A percentile compares a stretch with the other conserved stretches of the same genome.
phyloP scores from a whole-genome alignment of 805 yeast genomes.

The Middelhovenomyces tepae region DNA sequence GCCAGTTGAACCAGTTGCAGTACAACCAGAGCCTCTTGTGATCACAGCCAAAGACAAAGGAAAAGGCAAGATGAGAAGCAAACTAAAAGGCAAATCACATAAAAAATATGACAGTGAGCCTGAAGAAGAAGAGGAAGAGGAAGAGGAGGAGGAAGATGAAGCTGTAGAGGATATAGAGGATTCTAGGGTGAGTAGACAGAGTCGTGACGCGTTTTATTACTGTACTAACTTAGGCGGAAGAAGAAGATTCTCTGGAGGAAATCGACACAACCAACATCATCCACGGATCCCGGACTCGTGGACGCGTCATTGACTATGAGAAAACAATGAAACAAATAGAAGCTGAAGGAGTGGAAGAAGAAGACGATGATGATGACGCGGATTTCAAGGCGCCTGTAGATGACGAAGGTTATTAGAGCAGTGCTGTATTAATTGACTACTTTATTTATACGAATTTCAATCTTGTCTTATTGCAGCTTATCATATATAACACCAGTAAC shows the following conservation, averaged over 20 bases:
- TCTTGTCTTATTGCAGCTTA: background rate
- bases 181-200: slow-evolving; percentile 44
- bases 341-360: slow-evolving; percentile 33
- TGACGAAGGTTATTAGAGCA: background rate
- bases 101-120: slow-evolving; percentile 49
- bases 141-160: slow-evolving; percentile 28
- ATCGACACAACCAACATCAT: slow-evolving; percentile 79
- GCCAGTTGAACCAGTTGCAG: background rate
- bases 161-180: slow-evolving; percentile 32
- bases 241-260: slow-evolving; percentile 71
- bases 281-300: slow-evolving; percentile 71
- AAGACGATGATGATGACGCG: slow-evolving; percentile 39
- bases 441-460: background rate
- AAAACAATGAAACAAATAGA: slow-evolving; percentile 70
- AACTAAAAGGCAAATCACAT: slow-evolving; percentile 13
- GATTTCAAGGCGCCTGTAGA: slow-evolving; percentile 39
- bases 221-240: too few relatives aligned
- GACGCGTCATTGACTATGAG: slow-evolving; percentile 75
- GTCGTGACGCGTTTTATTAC: too few relatives aligned
- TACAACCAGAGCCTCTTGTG: background rate
- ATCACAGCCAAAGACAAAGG: slow-evolving; percentile 13
- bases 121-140: slow-evolving; percentile 44
- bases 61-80: slow-evolving; percentile 20
- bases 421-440: background rate
- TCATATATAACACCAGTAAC: background rate